Percentiles rank a stretch among this genome's conserved stretches.
phyloP scores from a whole-genome alignment of 768 basidiomycete genomes.

The Infundibulicybe gibba region DNA sequence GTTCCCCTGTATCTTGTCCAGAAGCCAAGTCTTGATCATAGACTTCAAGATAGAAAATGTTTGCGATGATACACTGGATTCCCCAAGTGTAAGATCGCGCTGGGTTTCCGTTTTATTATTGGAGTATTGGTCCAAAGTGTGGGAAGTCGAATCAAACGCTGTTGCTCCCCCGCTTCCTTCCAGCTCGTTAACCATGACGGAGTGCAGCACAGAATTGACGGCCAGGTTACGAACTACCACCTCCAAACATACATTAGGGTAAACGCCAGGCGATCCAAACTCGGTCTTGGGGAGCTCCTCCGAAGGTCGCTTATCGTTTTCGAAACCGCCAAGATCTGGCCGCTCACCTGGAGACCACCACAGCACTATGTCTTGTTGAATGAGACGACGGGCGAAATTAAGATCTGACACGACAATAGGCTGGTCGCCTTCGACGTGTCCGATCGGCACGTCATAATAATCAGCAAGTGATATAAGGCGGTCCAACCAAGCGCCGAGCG shows the following conservation, averaged over 20 bases:
- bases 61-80: constrained; percentile 83
- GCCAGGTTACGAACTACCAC: constrained; percentile 89
- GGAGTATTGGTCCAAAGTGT: constrained; percentile 86
- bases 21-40: constrained; percentile 89
- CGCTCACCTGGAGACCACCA: constrained; percentile 95
- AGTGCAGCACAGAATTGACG: constrained; percentile 91
- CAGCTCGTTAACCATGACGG: constrained; percentile 92
- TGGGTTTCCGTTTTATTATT: constrained; percentile 51
- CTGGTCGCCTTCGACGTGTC: constrained; percentile 89
- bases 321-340: constrained; percentile 92
- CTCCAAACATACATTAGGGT: constrained; percentile 91
- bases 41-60: constrained; percentile 81
- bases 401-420: constrained; percentile 87
- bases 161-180: constrained; percentile 94
- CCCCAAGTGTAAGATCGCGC: constrained; percentile 80
- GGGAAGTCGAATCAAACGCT: constrained; percentile 90
- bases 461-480: constrained; percentile 75
- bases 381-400: constrained; percentile 82
- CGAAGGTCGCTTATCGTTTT: constrained; percentile 74
- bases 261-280: constrained; percentile 80
- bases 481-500: constrained; percentile 76
- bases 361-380: constrained; percentile 85
- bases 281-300: constrained; percentile 85
- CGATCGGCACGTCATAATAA: constrained; percentile 91
- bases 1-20: constrained; percentile 75